phyloP scores from a whole-genome alignment of 2,329 filamentous ascomycete genomes.

The Boeremia lycopersici region DNA sequence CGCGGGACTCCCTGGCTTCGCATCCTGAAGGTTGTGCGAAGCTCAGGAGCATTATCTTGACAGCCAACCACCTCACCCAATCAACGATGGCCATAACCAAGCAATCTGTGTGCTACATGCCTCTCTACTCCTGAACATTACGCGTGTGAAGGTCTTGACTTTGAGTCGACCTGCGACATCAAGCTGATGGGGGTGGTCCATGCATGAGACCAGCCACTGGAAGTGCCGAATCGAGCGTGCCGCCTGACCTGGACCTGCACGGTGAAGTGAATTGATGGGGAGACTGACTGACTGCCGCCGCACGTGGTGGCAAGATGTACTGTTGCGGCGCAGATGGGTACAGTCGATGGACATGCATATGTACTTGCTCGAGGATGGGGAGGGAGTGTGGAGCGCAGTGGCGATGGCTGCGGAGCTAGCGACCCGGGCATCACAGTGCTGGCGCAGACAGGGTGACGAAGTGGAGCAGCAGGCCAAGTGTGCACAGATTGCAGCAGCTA shows the following conservation, averaged over 20 bases:
- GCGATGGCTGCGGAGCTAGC: conserved; percentile 6
- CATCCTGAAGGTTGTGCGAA: background rate
- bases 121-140: conserved; percentile 3
- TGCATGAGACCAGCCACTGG: conserved; percentile 1
- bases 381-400: background rate
- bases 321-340: background rate
- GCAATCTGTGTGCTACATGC: conserved; percentile 1
- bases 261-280: background rate
- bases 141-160: conserved; percentile 5
- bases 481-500: background rate
- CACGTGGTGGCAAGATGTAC: background rate
- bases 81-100: background rate
- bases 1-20: too few species aligned
- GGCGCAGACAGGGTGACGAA: background rate
- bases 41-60: too few species aligned
- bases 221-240: conserved; percentile 11
- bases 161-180: conserved; percentile 17
- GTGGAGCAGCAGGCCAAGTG: conserved; percentile 1
- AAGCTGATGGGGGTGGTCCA: conserved; percentile 15
- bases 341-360: background rate
- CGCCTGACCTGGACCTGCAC: conserved; percentile 9
- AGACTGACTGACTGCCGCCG: background rate
- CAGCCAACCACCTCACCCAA: too few species aligned
- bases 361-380: too few species aligned
- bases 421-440: conserved; percentile 1